phyloP scores from a whole-genome alignment of 2,329 filamentous ascomycete genomes.

The Cercospora berteroae region DNA sequence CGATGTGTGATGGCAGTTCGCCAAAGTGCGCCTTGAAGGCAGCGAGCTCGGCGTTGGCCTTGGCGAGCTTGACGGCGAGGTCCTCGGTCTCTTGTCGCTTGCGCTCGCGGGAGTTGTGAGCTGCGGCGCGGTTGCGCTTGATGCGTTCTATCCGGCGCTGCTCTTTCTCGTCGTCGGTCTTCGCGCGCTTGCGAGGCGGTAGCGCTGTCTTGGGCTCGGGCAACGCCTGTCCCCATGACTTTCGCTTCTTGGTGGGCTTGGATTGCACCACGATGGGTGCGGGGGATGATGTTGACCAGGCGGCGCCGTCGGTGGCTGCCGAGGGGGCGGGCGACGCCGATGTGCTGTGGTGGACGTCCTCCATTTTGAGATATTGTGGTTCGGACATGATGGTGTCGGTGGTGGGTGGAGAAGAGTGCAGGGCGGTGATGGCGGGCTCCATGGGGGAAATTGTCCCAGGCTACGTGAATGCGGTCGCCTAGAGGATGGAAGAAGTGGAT shows the following conservation, averaged over 20 bases:
- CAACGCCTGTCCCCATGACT: constrained; percentile 97
- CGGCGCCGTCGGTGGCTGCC: constrained; percentile 11
- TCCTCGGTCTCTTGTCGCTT: constrained; percentile 89
- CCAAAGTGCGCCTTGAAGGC: constrained; percentile 36
- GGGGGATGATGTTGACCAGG: constrained; percentile 22
- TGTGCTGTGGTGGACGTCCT: constrained; percentile 25
- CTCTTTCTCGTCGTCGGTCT: constrained; percentile 98
- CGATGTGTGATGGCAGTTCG: constrained; percentile 34
- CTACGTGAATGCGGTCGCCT: constrained; percentile 7
- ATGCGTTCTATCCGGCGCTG: constrained; percentile 96
- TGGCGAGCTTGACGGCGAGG: constrained; percentile 55
- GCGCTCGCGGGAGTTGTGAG: constrained; percentile 92
- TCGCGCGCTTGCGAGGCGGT: constrained; percentile 92
- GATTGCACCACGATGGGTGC: constrained; percentile 35
- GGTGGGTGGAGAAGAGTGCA: neutral
- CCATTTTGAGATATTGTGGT: constrained; percentile 28
- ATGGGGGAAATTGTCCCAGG: constrained; percentile 5
- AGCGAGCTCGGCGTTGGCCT: constrained; percentile 34
- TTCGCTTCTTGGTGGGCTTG: constrained; percentile 53
- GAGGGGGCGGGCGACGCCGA: constrained; percentile 24
- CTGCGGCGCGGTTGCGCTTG: constrained; percentile 90
- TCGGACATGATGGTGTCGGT: constrained; percentile 19
- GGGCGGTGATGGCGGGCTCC: neutral
- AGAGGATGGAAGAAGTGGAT: constrained; percentile 4
- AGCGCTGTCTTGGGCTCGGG: constrained; percentile 96